Base-by-base conservation (phyloP, 2,329 filamentous ascomycete species). In the Fusarium burgessii region DNA sequence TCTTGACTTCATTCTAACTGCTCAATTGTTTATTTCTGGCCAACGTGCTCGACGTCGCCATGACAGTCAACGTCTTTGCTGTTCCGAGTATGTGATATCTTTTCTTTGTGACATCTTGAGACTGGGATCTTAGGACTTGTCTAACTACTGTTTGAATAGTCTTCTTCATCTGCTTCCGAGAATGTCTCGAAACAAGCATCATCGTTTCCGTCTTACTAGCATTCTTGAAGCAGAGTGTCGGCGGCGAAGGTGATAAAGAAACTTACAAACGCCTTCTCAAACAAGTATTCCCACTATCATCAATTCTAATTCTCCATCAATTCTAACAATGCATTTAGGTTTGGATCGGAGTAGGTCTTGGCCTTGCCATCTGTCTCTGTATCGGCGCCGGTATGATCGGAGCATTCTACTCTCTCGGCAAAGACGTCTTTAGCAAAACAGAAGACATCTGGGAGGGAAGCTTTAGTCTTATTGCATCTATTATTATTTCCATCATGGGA, bases 11-110 rank as follows among this genome's bases (percentile, higher is more conserved):
- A 8, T 33, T 33, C 13, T 33, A 13, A 33, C 33, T 35, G 33
- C 33, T 35, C 33, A 15, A 35, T 35, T 35, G 7, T 35, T 35
- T 12, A 4, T 35, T 35, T 35, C 33, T 35, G 5, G 33, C 8
- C 33, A 18, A 11, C 20, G 46, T 25, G 32, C 9, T 8, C 6
- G 14, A 35, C 13, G 25, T 46, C 27, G 23, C 23, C n/a, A 55
- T 55, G 51, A 55, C 51, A 55, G 51, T 55, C 51, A 55, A 55
- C 27, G 51, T 55, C 51, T 55, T 55, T 55, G 51, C 51, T 23
- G 51, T 55, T 15, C 51, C 51, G 10, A 40, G 50, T 52, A 52
- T 4, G 49, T 38, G 0, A 11, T 15, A 13, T 2, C 2, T 4
- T 17, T 36, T 2, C 13, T 15, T 36, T 15, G 6, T 17, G 13